phyloP scores from a whole-genome alignment of 2,329 filamentous ascomycete species.

The Tolypocladium tropicale region DNA sequence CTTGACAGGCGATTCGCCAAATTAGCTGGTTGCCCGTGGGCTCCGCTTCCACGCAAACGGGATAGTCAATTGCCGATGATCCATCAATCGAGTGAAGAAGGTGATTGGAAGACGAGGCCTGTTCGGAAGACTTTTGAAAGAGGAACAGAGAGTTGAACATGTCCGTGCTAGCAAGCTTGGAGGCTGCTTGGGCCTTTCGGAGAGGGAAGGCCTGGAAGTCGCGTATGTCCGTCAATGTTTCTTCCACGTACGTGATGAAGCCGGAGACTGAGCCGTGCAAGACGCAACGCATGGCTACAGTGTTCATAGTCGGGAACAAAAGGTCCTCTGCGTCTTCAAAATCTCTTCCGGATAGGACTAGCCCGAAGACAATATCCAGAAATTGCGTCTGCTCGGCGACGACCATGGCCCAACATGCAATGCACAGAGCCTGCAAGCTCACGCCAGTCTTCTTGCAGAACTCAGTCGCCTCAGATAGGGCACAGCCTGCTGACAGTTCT shows the following conservation, averaged over 20 bases:
- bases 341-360: constrained; percentile 78
- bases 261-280: constrained; percentile 56
- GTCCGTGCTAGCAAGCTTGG: constrained; percentile 20
- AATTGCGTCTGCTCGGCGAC: constrained; percentile 52
- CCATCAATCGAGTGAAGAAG: constrained; percentile 56
- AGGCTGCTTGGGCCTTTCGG: constrained; percentile 48
- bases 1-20: constrained; percentile 66
- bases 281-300: constrained; percentile 62
- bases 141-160: constrained; percentile 50
- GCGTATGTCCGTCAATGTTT: constrained; percentile 54
- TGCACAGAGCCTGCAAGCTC: constrained; percentile 67
- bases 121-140: constrained; percentile 29
- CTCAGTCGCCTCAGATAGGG: constrained; percentile 15
- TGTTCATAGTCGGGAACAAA: constrained; percentile 90
- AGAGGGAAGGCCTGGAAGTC: constrained; percentile 70
- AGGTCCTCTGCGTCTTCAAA: constrained; percentile 55
- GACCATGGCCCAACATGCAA: constrained; percentile 65
- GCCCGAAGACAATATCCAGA: constrained; percentile 72
- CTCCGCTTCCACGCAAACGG: constrained; percentile 75
- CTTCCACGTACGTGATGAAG: constrained; percentile 65
- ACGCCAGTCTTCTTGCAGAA: constrained; percentile 59
- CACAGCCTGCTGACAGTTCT: constrained; percentile 6
- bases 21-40: constrained; percentile 40
- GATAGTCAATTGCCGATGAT: constrained; percentile 65
- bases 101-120: not conserved